Conservation (phyloP, 2,329 filamentous ascomycete species). For the Colletotrichum australisinense region DNA sequence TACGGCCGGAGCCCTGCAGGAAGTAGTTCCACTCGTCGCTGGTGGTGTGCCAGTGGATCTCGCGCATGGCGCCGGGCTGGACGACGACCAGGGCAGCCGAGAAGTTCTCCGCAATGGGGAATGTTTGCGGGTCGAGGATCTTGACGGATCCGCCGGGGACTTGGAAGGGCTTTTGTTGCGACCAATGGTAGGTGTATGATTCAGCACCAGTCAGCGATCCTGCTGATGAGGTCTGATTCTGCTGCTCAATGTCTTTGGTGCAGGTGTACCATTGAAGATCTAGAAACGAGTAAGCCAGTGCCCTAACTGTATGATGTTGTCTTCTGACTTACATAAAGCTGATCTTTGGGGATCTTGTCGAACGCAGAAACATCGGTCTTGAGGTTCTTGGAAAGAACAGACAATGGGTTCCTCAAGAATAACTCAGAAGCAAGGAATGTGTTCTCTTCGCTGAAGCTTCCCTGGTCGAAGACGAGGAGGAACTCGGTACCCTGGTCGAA, state of each 20-base stretch:
- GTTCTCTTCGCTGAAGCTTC: conserved; percentile 67
- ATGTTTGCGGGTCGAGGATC: conserved; percentile 67
- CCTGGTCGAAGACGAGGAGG: conserved; percentile 70
- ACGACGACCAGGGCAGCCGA: conserved; percentile 68
- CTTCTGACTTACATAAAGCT: conserved; percentile 52
- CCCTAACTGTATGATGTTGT: rapidly evolving
- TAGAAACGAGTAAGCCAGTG: neutral
- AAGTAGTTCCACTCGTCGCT: conserved; percentile 73
- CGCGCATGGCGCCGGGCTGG: conserved; percentile 72
- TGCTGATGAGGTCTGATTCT: conserved; percentile 59
- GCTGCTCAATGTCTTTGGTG: conserved; percentile 57
- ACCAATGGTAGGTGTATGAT: conserved; percentile 63
- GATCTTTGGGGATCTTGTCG: conserved; percentile 56
- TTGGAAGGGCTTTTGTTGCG: conserved; percentile 59
- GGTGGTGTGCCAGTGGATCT: conserved; percentile 72
- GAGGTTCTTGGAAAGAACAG: conserved; percentile 67
- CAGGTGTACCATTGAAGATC: conserved; percentile 64
- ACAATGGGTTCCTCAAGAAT: conserved; percentile 60
- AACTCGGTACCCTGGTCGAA: conserved; percentile 68
- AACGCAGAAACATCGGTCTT: conserved; percentile 59
- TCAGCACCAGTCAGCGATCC: conserved; percentile 51
- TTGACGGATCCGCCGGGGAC: conserved; percentile 69
- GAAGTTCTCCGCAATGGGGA: conserved; percentile 67
- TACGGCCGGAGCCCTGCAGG: conserved; percentile 64
- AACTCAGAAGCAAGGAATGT: conserved; percentile 69